A percentile compares a stretch with the other conserved stretches of the same genome.
phyloP scores from a whole-genome alignment of 306 rosid species.

The Castanea sativa region DNA sequence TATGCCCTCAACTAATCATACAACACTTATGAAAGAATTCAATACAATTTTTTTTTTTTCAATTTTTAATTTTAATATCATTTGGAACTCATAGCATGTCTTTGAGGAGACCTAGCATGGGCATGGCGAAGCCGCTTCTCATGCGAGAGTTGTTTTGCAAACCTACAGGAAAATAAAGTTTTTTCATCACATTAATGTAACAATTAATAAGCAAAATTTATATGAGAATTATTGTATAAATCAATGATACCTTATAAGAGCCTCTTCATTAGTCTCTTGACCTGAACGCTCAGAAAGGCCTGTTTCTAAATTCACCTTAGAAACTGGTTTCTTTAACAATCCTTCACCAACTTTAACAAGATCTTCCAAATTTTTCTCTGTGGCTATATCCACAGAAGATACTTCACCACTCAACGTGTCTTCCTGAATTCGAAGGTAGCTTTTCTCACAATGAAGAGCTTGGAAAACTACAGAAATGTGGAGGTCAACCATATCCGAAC shows the following conservation, averaged over 20 bases:
- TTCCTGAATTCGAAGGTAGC: slow-evolving; percentile 47
- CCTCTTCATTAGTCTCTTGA: slow-evolving; percentile 43
- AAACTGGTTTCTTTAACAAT: slow-evolving; percentile 35
- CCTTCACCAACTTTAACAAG: slow-evolving; percentile 43
- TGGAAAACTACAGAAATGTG: slow-evolving; percentile 20
- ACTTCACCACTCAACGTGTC: slow-evolving; percentile 35
- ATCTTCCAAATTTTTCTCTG: slow-evolving; percentile 34
- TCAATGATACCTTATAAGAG: slow-evolving; percentile 42
- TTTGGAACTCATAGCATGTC: slow-evolving; percentile 1
- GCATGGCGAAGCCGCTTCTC: slow-evolving; percentile 39
- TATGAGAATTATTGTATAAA: too few species aligned
- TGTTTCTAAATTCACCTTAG: slow-evolving; percentile 32
- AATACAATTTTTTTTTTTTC: too few species aligned
- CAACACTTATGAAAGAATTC: too few species aligned
- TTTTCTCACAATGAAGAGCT: not conserved
- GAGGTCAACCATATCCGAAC: slow-evolving; percentile 13
- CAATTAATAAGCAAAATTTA: too few species aligned
- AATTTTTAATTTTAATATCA: too few species aligned
- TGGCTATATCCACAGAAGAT: slow-evolving; percentile 32
- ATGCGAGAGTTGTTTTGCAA: slow-evolving; percentile 45
- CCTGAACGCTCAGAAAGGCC: slow-evolving; percentile 25
- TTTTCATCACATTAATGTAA: too few species aligned
- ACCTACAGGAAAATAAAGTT: slow-evolving; percentile 20
- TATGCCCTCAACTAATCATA: too few species aligned
- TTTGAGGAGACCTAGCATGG: slow-evolving; percentile 12